Evolutionary conservation across 805 yeast genomes (phyloP), one percentile per base, ranked within the genome.

Genomic region (Zygotorulaspora sp.): DNA sequence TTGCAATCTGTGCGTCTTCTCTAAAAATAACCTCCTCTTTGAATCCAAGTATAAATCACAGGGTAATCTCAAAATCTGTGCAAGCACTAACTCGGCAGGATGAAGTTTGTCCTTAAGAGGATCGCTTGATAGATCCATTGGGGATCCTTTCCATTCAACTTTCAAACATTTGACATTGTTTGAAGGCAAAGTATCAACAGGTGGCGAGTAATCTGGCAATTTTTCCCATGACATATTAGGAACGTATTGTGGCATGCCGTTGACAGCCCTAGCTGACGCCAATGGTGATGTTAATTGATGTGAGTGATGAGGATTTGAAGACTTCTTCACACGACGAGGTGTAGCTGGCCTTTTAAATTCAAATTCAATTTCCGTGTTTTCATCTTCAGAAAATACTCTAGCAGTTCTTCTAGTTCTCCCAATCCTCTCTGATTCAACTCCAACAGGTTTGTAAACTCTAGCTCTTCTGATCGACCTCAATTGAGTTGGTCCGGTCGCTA

Each of bases 121-220:
- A 62, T 92, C 97, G 21, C 63, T 53, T 12, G 81, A 70, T 40
- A 90, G 72, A 61, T 85, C 94, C 96, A 90, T 88, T 24, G 97
- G 95, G 52, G 88, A 95, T 8, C 97, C 98, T 66, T 89, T 90
- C 98, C 98, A 90, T 61, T 90, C 97, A 23, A 94, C 84, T 57
- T 82, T 82, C 50, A 89, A 70, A 48, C 86, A 78, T 65, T 82
- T 79, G 40, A 73, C 66, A 53, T 78, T 80, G 47, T 68, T 76
- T 6, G 37, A 31, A 4, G 95, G 94, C 45, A 89, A 67, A 1
- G 83, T 70, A 2, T 68, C 53, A 10, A 76, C 49, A 13, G 83
- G 70, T 3, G 97, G 97, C n/a, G 86, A 78, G 62, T 71, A 87
- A 61, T 88, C 96, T 24, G 88, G 88, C 39, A 89, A 65, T 18